Evolutionary conservation across 208 protist species (phyloP).

Genomic region (Trypanosoma platydactyli): DNA sequence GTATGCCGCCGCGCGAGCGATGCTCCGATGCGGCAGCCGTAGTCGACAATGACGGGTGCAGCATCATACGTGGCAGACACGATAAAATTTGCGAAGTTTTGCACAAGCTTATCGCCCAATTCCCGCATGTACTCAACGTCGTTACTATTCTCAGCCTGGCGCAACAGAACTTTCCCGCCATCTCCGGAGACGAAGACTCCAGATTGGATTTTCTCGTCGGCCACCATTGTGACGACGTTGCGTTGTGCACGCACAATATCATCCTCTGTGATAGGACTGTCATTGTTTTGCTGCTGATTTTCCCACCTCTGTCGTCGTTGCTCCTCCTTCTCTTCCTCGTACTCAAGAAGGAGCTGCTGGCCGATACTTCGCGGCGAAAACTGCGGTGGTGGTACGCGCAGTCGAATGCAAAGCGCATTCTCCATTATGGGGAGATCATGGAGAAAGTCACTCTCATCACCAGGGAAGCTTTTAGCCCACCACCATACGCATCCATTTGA

Average conservation of each 20-base stretch:
- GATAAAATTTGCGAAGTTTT: constrained; percentile 12
- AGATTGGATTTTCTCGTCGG: not conserved
- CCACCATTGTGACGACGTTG: constrained; percentile 5
- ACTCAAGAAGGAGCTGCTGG: constrained; percentile 6
- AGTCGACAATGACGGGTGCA: constrained; percentile 16
- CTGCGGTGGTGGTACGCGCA: not conserved
- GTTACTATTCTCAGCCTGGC: not conserved
- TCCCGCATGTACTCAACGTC: not conserved
- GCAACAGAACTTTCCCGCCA: not conserved
- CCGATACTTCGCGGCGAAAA: constrained; percentile 4
- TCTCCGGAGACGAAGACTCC: too few species aligned
- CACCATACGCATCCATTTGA: too few species aligned
- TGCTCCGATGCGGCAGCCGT: constrained; percentile 13
- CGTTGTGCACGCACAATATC: not conserved
- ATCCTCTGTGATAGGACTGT: constrained; percentile 3
- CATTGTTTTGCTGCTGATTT: not conserved
- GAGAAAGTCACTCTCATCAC: too few species aligned
- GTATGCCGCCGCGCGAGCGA: constrained; percentile 3
- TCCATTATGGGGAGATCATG: not conserved
- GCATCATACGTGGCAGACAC: not conserved
- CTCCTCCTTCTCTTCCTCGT: not conserved
- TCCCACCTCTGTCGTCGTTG: not conserved
- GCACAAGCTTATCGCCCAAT: not conserved
- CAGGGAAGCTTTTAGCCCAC: too few species aligned
- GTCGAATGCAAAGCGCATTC: not conserved